These are phyloP conservation scores for Coemansia javaensis DNA, from an alignment of 192 early-diverging fungal species.

Conservation along the genomic window DNA sequence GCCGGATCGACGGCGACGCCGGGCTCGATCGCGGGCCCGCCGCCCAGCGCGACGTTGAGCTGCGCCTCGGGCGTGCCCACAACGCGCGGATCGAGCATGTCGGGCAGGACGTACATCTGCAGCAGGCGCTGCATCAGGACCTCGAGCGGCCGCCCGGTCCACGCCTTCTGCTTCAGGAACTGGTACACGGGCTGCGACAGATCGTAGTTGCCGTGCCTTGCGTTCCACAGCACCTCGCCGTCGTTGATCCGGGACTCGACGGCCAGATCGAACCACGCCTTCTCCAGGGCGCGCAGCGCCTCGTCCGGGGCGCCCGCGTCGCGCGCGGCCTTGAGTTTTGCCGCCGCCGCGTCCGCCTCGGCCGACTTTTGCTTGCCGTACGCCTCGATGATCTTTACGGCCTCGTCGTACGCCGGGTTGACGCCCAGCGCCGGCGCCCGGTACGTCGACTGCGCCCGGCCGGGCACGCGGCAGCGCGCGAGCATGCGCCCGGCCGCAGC, in stretches of 20 bases:
- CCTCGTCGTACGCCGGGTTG: slow-evolving; percentile 71
- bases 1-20: slow-evolving; percentile 37
- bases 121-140: slow-evolving; percentile 63
- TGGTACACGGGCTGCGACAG: slow-evolving; percentile 66
- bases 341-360: slow-evolving; percentile 24
- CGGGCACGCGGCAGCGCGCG: too few species aligned
- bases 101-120: slow-evolving; percentile 76
- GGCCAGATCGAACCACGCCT: slow-evolving; percentile 51
- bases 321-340: slow-evolving; percentile 20
- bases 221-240: slow-evolving; percentile 64
- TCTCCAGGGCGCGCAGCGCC: slow-evolving; percentile 50
- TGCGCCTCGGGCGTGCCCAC: slow-evolving; percentile 33
- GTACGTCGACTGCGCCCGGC: slow-evolving; percentile 41
- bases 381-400: slow-evolving; percentile 61
- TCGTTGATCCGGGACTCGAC: slow-evolving; percentile 68
- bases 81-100: slow-evolving; percentile 56
- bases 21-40: slow-evolving; percentile 18
- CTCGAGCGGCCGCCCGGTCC: slow-evolving; percentile 51
- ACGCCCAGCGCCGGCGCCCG: slow-evolving; percentile 52
- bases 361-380: slow-evolving; percentile 50
- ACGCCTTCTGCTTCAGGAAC: slow-evolving; percentile 60
- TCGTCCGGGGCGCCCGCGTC: slow-evolving; percentile 22
- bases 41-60: slow-evolving; percentile 36
- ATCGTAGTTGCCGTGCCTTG: slow-evolving; percentile 56
- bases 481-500: too few species aligned